A percentile compares a stretch with the other conserved stretches of the same genome.
phyloP scores from a whole-genome alignment of 345 rosid species.

The Passiflora organensis region DNA sequence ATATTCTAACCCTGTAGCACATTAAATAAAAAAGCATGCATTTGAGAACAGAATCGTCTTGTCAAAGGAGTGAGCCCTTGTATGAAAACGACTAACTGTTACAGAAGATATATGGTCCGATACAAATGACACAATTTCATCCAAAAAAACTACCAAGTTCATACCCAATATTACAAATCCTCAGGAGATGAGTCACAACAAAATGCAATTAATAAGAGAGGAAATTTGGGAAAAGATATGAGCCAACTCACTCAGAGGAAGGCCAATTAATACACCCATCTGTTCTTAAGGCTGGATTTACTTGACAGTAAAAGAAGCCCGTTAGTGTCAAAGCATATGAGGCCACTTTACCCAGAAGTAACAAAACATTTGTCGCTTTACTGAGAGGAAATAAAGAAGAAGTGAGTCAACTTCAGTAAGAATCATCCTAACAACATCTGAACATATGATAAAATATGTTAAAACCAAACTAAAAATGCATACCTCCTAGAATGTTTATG shows the following conservation, averaged over 20 bases:
- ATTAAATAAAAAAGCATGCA: too few species aligned
- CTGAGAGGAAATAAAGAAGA: constrained; percentile 35
- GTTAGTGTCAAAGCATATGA: constrained; percentile 67
- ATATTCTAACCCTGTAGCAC: too few species aligned
- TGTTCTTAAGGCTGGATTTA: constrained; percentile 52
- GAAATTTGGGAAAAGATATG: constrained; percentile 2
- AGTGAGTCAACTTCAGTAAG: constrained; percentile 10
- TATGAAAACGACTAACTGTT: too few species aligned
- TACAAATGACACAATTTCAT: too few species aligned
- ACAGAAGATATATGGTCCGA: too few species aligned
- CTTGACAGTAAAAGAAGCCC: constrained; percentile 83
- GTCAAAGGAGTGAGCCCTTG: too few species aligned
- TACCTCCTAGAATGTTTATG: constrained; percentile 87
- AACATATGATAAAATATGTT: not conserved
- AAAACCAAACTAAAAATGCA: constrained; percentile 7
- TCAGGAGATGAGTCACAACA: too few species aligned
- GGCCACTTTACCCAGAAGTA: constrained; percentile 82
- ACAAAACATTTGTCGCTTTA: constrained; percentile 71
- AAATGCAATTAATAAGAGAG: not conserved
- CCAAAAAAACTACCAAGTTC: too few species aligned
- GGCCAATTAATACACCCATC: constrained; percentile 44
- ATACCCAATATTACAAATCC: too few species aligned
- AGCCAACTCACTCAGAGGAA: constrained; percentile 57
- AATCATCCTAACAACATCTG: not conserved
- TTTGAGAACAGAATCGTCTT: too few species aligned